A percentile compares a stretch with the other conserved stretches of the same genome.
phyloP scores from a whole-genome alignment of 495 filamentous ascomycete genomes.

The Penicillium dipodomyicola region DNA sequence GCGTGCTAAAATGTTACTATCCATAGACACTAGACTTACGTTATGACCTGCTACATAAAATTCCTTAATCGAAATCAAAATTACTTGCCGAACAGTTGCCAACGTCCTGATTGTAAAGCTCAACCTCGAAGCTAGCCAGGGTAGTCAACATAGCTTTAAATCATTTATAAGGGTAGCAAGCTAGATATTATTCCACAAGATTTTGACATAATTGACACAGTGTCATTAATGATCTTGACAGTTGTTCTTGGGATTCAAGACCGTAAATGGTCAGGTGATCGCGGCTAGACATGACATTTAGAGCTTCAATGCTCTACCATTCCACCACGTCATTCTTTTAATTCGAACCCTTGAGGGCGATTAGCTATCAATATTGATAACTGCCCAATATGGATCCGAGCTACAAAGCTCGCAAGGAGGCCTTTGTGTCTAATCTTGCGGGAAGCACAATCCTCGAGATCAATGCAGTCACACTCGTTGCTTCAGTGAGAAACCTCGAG shows the following conservation, averaged over 20 bases:
- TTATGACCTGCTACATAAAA: slow-evolving; percentile 1
- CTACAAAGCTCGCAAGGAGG: slow-evolving; percentile 91
- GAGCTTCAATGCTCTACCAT: slow-evolving; percentile 7
- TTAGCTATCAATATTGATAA: slow-evolving; percentile 4
- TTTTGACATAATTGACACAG: neutral
- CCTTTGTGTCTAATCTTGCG: slow-evolving; percentile 89
- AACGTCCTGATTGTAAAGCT: neutral
- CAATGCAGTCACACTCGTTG: slow-evolving; percentile 77
- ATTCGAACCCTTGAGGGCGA: neutral
- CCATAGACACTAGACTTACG: slow-evolving; percentile 9
- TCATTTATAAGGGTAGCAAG: neutral
- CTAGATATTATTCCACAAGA: neutral
- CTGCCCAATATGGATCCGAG: slow-evolving; percentile 51
- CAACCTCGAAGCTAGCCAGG: neutral
- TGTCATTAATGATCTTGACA: slow-evolving; percentile 14
- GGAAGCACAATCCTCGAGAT: slow-evolving; percentile 84
- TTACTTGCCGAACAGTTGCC: neutral
- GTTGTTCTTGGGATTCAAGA: slow-evolving; percentile 4
- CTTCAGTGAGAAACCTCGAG: slow-evolving; percentile 61
- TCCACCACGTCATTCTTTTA: slow-evolving; percentile 4
- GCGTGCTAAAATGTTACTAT: neutral
- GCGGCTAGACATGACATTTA: neutral
- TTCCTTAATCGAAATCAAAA: slow-evolving; percentile 1
- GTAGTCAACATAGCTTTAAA: neutral
- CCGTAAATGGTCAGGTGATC: slow-evolving; percentile 8